These are phyloP conservation scores for Fragilaria radians DNA, from an alignment of 108 stramenopile genomes.

Conservation along the genomic window DNA sequence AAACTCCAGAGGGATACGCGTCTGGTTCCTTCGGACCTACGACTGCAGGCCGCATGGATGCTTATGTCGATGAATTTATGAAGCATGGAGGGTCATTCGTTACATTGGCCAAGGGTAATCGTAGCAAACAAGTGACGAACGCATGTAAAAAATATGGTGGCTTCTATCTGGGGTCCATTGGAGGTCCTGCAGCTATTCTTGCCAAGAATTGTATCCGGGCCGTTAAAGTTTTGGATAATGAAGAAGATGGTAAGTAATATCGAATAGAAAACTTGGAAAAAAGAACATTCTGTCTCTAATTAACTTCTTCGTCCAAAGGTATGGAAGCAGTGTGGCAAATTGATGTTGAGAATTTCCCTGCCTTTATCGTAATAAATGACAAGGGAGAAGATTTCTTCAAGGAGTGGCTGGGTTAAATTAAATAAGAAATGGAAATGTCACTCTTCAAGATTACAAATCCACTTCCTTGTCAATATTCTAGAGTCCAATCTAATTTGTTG, in stretches of 20 bases:
- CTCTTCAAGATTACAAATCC: not conserved
- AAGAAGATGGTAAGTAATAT: conserved; percentile 66
- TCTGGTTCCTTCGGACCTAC: conserved; percentile 94
- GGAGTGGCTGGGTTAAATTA: conserved; percentile 84
- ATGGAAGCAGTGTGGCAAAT: conserved; percentile 99
- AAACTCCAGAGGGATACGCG: conserved; percentile 94
- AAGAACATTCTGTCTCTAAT: not conserved
- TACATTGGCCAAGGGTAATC: conserved; percentile 93
- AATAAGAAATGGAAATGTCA: not conserved
- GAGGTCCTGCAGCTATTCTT: conserved; percentile 94
- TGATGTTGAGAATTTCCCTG: conserved; percentile 93
- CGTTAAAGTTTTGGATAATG: conserved; percentile 92
- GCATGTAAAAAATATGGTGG: conserved; percentile 96
- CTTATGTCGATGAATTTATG: conserved; percentile 93
- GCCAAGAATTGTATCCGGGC: conserved; percentile 95
- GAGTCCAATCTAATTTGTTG: no score
- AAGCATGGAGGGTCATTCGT: conserved; percentile 86
- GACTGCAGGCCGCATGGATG: conserved; percentile 98
- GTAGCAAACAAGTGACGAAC: conserved; percentile 85
- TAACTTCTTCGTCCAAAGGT: conserved; percentile 9
- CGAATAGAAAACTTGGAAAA: not conserved
- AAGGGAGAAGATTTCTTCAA: conserved; percentile 96
- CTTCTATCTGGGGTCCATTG: conserved; percentile 95
- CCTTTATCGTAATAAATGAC: conserved; percentile 95
- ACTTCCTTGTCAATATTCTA: no score